A percentile compares a stretch with the other conserved stretches of the same genome.
phyloP scores from a whole-genome alignment of 2,329 filamentous ascomycete genomes.

The Calonectria hawksworthii region DNA sequence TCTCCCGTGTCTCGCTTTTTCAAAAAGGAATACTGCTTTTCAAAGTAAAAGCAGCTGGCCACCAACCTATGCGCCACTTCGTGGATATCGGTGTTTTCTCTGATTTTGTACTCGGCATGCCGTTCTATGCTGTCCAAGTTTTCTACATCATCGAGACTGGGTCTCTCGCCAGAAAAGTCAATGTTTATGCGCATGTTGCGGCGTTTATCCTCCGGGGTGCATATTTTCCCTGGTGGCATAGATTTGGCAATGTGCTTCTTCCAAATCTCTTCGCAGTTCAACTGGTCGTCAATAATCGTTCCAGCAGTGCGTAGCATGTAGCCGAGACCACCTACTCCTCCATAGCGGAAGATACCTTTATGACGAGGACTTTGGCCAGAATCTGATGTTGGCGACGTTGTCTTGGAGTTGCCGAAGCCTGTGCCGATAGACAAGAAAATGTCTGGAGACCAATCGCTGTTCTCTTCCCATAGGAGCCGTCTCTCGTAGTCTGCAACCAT shows the following conservation, averaged over 20 bases:
- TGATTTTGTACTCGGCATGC: neutral
- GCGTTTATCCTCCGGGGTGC: neutral
- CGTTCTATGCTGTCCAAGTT: conserved; percentile 2
- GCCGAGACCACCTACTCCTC: neutral
- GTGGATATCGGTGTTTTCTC: neutral
- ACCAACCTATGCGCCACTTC: conserved; percentile 14
- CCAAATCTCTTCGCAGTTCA: conserved; percentile 15
- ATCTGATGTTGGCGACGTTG: neutral
- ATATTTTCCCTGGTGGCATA: neutral
- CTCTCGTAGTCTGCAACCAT: conserved; percentile 9
- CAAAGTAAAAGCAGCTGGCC: conserved; percentile 24
- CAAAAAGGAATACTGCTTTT: neutral
- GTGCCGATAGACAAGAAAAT: conserved; percentile 14
- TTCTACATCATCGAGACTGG: conserved; percentile 1
- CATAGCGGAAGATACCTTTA: neutral
- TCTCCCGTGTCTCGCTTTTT: neutral
- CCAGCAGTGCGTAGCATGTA: conserved; percentile 7
- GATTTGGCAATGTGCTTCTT: neutral
- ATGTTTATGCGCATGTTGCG: conserved; percentile 9
- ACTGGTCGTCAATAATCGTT: conserved; percentile 9
- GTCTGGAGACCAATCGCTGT: conserved; percentile 5
- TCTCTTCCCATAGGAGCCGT: conserved; percentile 14
- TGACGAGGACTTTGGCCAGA: neutral
- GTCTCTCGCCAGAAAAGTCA: neutral
- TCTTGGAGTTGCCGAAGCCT: neutral